A percentile compares a stretch with the other conserved stretches of the same genome.
Conservation (phyloP, 2,329 filamentous ascomycete species). For the Chaetothyriales sp. region DNA sequence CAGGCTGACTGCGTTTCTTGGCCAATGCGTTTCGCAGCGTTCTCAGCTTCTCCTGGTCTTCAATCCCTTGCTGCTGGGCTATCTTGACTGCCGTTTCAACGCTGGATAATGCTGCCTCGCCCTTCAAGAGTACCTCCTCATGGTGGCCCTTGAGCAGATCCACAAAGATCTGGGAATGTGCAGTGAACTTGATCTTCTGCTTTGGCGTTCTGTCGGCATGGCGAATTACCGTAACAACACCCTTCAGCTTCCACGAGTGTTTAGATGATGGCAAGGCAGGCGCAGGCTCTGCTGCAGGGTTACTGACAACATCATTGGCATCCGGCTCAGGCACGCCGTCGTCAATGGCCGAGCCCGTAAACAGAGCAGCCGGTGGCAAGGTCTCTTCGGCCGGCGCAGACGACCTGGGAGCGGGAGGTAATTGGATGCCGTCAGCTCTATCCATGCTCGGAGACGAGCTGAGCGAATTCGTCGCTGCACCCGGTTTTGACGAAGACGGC, state of each 20-base stretch:
- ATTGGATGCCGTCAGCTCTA: slow-evolving; percentile 3
- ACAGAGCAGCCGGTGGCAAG: neutral
- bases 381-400: slow-evolving; percentile 23
- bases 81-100: slow-evolving; percentile 77
- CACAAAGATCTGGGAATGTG: slow-evolving; percentile 92
- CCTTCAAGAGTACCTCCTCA: slow-evolving; percentile 88
- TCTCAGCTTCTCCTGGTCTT: slow-evolving; percentile 77
- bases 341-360: slow-evolving; percentile 4
- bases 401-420: slow-evolving; percentile 4
- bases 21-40: slow-evolving; percentile 73
- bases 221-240: slow-evolving; percentile 88
- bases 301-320: slow-evolving; percentile 15
- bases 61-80: slow-evolving; percentile 63
- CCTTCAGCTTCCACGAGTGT: slow-evolving; percentile 95
- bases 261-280: slow-evolving; percentile 57
- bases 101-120: slow-evolving; percentile 74
- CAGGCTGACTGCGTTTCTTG: slow-evolving; percentile 86
- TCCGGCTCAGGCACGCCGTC: slow-evolving; percentile 20
- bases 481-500: slow-evolving; percentile 33
- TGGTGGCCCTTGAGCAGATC: slow-evolving; percentile 88
- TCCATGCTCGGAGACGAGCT: slow-evolving; percentile 25
- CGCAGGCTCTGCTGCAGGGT: slow-evolving; percentile 20
- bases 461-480: slow-evolving; percentile 21
- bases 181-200: slow-evolving; percentile 99
- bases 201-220: slow-evolving; percentile 96